phyloP scores from a whole-genome alignment of 1,284 basidiomycete genomes.

The Earliella scabrosa region DNA sequence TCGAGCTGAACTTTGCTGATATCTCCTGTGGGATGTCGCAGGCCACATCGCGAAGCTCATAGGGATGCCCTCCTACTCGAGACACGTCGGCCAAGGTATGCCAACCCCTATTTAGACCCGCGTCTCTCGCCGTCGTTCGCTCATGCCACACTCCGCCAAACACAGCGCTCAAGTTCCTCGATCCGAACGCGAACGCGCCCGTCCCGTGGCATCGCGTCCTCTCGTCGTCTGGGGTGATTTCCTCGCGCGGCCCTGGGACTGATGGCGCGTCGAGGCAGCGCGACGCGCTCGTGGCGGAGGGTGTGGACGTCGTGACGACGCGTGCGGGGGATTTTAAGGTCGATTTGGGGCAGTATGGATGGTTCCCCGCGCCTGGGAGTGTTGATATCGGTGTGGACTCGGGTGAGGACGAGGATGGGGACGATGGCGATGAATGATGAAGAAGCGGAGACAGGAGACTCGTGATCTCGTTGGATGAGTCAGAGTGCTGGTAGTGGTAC shows the following conservation, averaged over 20 bases:
- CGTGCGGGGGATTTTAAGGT: slow-evolving; percentile 53
- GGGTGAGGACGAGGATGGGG: slow-evolving; percentile 1
- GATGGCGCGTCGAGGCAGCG: slow-evolving; percentile 68
- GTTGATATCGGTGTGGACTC: slow-evolving; percentile 24
- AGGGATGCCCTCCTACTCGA: slow-evolving; percentile 81
- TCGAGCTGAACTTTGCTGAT: neutral
- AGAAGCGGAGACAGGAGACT: no score
- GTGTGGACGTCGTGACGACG: slow-evolving; percentile 61
- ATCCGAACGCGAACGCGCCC: slow-evolving; percentile 58
- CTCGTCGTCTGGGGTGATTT: slow-evolving; percentile 70
- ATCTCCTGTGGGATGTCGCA: slow-evolving; percentile 28
- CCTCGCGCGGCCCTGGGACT: slow-evolving; percentile 80
- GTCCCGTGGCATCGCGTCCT: slow-evolving; percentile 81
- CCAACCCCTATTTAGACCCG: no score
- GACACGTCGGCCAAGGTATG: slow-evolving; percentile 86
- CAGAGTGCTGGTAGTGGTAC: no score
- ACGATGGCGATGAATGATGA: neutral
- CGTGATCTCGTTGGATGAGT: no score
- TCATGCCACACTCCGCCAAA: neutral
- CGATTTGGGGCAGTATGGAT: slow-evolving; percentile 54
- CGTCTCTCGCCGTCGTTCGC: neutral
- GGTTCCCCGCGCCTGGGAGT: slow-evolving; percentile 54
- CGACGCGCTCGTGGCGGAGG: slow-evolving; percentile 70
- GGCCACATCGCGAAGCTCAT: slow-evolving; percentile 85
- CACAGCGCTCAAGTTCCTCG: slow-evolving; percentile 72